These are phyloP conservation scores for Murraya koenigii DNA, from an alignment of 345 rosid species.

Conservation along the genomic window DNA sequence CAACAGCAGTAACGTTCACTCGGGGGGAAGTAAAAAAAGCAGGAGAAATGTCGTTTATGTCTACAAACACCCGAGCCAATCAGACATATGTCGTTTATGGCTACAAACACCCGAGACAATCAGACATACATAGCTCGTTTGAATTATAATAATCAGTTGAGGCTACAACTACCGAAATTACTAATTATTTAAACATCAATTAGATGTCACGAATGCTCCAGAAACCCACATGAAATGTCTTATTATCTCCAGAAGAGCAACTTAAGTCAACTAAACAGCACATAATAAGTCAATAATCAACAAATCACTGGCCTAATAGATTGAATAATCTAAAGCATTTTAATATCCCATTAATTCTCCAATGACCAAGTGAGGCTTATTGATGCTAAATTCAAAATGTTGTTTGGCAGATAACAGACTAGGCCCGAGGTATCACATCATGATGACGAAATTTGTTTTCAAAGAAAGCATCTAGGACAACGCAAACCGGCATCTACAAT, in stretches of 20 bases:
- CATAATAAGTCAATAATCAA: background rate
- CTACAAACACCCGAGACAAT: background rate
- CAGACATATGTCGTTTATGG: slow-evolving; percentile 1
- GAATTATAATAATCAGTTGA: background rate
- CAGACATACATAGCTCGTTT: background rate
- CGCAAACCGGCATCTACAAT: background rate
- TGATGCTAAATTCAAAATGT: background rate
- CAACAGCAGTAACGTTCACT: background rate
- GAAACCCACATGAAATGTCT: background rate
- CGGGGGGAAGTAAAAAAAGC: background rate
- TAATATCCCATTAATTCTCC: background rate
- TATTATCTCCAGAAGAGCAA: background rate
- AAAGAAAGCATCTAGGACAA: background rate
- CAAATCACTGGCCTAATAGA: background rate
- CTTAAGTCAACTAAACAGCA: background rate
- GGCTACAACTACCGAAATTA: background rate
- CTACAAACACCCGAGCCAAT: background rate
- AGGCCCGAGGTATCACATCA: background rate
- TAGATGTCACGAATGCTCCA: background rate
- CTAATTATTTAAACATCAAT: slow-evolving; percentile 2
- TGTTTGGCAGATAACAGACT: background rate
- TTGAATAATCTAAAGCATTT: background rate
- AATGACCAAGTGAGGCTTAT: background rate
- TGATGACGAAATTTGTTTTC: background rate
- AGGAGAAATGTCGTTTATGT: slow-evolving; percentile 2